These are phyloP conservation scores for Mycocalia duriaeana DNA, from an alignment of 1,284 basidiomycete genomes.

Conservation along the genomic window DNA sequence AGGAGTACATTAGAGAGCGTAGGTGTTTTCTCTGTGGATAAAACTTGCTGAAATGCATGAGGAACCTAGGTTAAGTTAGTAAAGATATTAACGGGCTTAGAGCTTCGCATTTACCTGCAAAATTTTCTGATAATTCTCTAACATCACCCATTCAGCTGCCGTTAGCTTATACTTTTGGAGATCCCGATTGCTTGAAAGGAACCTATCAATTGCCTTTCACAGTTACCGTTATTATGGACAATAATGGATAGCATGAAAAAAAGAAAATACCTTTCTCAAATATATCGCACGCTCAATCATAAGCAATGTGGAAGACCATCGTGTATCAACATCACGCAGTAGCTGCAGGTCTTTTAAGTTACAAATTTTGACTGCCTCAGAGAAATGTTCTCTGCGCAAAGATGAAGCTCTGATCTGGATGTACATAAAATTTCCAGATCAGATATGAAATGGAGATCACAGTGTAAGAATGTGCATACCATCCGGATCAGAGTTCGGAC, in stretches of 20 bases:
- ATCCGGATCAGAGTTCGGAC: conserved; percentile 14
- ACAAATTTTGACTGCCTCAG: conserved; percentile 6
- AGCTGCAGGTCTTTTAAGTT: conserved; percentile 5
- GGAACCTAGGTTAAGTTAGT: conserved; percentile 9
- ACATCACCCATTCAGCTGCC: conserved; percentile 18
- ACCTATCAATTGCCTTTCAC: conserved; percentile 17
- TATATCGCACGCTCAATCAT: conserved; percentile 27
- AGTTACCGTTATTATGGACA: conserved; percentile 1
- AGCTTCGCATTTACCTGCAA: conserved; percentile 17
- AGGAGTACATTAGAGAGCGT: conserved; percentile 8
- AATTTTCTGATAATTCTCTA: conserved; percentile 17
- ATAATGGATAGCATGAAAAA: neutral
- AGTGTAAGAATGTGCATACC: conserved; percentile 1
- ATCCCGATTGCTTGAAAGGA: conserved; percentile 14
- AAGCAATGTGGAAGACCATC: conserved; percentile 35
- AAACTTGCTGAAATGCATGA: conserved; percentile 10
- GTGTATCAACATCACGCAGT: conserved; percentile 30
- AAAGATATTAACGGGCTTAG: no score
- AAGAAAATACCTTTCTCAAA: conserved; percentile 11
- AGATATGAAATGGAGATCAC: neutral
- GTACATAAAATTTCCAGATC: neutral
- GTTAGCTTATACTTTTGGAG: conserved; percentile 13
- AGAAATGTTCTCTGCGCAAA: conserved; percentile 19
- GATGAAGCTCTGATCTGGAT: conserved; percentile 23
- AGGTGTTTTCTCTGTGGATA: conserved; percentile 11